Evolutionary conservation across 257 asterid genomes (phyloP).

Genomic region (Nicotiana knightiana): DNA sequence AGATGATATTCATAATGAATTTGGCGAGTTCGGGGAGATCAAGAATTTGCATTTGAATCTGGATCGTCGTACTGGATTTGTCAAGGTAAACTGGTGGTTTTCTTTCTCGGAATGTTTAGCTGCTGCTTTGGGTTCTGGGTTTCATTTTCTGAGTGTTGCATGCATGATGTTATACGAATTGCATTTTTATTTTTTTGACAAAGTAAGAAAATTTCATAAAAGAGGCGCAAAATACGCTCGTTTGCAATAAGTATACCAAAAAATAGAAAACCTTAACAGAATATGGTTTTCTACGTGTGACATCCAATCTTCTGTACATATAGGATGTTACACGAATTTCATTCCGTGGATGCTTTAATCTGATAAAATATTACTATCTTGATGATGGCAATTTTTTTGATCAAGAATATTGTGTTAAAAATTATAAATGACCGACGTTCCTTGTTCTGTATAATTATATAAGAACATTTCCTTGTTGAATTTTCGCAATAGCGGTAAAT

Average conservation of each 20-base stretch:
- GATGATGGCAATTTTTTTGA: not conserved
- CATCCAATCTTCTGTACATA: too few species aligned
- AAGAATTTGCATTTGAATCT: slow-evolving; percentile 92
- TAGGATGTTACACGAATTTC: not conserved
- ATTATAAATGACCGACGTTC: not conserved
- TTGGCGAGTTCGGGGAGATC: slow-evolving; percentile 91
- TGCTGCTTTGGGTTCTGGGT: not conserved
- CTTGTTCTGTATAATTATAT: not conserved
- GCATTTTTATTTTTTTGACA: not conserved
- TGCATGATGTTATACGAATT: not conserved
- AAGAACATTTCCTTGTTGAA: not conserved
- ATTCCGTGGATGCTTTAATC: not conserved
- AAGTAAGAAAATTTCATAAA: too few species aligned
- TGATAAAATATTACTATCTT: not conserved
- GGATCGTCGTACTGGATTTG: slow-evolving; percentile 97
- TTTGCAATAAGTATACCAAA: too few species aligned
- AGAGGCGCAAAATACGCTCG: too few species aligned
- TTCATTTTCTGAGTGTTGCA: not conserved
- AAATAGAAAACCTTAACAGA: too few species aligned
- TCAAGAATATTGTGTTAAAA: not conserved
- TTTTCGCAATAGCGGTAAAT: not conserved
- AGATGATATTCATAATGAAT: slow-evolving; percentile 71
- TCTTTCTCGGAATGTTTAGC: not conserved
- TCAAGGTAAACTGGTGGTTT: slow-evolving; percentile 49
- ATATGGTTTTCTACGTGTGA: too few species aligned